Evolutionary conservation across 495 filamentous ascomycete genomes (phyloP), one percentile per base, ranked within the genome.

Genomic region (Letharia columbiana): DNA sequence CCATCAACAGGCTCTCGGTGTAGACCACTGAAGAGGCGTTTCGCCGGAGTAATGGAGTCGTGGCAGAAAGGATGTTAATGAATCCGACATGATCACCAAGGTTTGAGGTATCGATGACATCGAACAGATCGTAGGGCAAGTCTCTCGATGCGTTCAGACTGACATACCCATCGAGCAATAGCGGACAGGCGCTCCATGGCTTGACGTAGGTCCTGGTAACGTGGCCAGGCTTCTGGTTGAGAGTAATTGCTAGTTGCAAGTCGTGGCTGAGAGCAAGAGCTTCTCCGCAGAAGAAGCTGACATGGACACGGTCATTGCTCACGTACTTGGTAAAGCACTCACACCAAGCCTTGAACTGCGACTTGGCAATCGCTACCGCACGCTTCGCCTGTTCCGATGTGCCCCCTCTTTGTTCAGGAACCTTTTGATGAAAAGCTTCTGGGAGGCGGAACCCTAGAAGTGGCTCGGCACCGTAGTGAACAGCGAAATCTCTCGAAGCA

Each of bases 41-140:
- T 35, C 74, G 65, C 9, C 71, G 72, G 13, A 86, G 70, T 40
- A 87, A 66, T 13, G 81, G 84, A 13, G 69, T 68, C 1, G 79
- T 68, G 3, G 83, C 77, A 39, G 81, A 68, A 17, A 87, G 68
- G 17, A 85, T 50, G 62, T 81, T 83, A 12, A 86, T 49, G 1
- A 73, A 62, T 28, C 82, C 82, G 35, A 81, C 15, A 60, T 82
- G 75, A 66, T 84, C 82, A 28, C 72, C 70, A 10, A 86, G 72
- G 63, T 81, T 82, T 8, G 81, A 84, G 2, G 84, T 86, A 66
- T 87, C 82, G 49, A 87, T 83, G n/a, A 82, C 74, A 65, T 86
- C 76, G 61, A 87, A 87, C 37, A 37, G 5, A 47, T 10, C 44
- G 7, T 2, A 47, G 44, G 44, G 18, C 10, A 20, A 8, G 18